Conservation (phyloP, 306 rosid genomes). For the Cucurbita maxima region DNA sequence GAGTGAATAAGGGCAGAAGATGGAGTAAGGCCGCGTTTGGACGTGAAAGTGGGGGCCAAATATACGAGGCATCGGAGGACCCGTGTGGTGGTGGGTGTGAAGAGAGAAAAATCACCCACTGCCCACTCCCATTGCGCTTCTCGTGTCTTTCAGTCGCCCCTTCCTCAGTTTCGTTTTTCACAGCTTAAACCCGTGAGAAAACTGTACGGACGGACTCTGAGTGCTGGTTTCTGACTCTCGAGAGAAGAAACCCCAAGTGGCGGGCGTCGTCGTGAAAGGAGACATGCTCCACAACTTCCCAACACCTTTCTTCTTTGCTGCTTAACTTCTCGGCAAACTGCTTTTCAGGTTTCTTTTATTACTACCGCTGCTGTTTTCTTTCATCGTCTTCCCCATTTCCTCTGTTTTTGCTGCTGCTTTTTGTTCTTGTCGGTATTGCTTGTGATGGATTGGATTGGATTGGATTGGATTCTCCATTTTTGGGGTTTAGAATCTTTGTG, state of each 20-base stretch:
- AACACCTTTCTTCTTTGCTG: constrained; percentile 36
- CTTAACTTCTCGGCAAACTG: constrained; percentile 31
- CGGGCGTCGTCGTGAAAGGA: constrained; percentile 12
- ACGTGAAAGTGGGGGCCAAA: constrained; percentile 20
- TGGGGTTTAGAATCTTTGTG: constrained; percentile 22
- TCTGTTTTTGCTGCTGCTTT: not conserved
- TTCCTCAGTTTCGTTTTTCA: not conserved
- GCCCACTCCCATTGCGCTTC: not conserved
- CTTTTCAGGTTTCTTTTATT: constrained; percentile 36
- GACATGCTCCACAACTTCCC: constrained; percentile 55
- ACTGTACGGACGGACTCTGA: not conserved
- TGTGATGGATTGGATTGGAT: not conserved
- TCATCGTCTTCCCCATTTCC: not conserved
- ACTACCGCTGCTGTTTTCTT: not conserved
- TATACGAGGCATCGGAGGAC: not conserved
- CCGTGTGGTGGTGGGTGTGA: not conserved
- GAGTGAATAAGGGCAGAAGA: constrained; percentile 23
- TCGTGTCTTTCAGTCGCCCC: not conserved
- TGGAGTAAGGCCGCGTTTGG: constrained; percentile 22
- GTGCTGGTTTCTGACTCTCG: not conserved
- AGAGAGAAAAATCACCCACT: not conserved
- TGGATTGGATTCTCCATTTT: not conserved
- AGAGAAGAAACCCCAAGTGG: constrained; percentile 5
- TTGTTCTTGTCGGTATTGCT: not conserved
- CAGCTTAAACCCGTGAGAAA: not conserved